Evolutionary conservation across 2,329 filamentous ascomycete species (phyloP).

Genomic region (Cladophialophora chaetospira): DNA sequence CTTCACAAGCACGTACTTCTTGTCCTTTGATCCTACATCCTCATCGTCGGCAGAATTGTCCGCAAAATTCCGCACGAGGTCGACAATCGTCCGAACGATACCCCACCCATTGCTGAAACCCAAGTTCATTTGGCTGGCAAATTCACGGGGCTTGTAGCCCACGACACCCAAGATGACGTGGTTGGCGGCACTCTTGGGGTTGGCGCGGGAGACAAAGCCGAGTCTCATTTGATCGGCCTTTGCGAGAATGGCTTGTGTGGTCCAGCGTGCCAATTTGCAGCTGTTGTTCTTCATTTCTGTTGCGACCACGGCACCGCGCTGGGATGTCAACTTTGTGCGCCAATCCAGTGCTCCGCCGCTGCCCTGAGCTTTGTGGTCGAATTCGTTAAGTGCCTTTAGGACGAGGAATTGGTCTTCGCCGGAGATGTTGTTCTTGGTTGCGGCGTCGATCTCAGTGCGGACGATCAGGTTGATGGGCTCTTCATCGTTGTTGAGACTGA

Average conservation of each 20-base stretch:
- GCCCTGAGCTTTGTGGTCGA: constrained; percentile 96
- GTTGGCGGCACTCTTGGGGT: constrained; percentile 88
- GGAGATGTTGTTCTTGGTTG: constrained; percentile 90
- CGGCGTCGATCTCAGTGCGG: constrained; percentile 90
- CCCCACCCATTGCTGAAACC: constrained; percentile 98
- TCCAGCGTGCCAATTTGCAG: constrained; percentile 98
- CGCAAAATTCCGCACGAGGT: constrained; percentile 62
- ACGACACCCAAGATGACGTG: constrained; percentile 95
- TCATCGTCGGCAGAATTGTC: constrained; percentile 43
- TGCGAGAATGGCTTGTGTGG: constrained; percentile 92
- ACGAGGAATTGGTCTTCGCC: constrained; percentile 90
- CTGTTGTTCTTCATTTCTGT: constrained; percentile 99
- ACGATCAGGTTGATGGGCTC: constrained; percentile 92
- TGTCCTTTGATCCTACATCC: constrained; percentile 35
- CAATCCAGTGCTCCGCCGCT: constrained; percentile 94
- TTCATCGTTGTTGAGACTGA: constrained; percentile 87
- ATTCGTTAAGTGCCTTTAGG: constrained; percentile 97
- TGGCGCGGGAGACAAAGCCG: constrained; percentile 92
- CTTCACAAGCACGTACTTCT: constrained; percentile 63
- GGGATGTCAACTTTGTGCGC: constrained; percentile 89
- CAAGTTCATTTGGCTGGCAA: constrained; percentile 96
- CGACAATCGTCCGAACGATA: constrained; percentile 95
- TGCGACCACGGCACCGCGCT: constrained; percentile 94
- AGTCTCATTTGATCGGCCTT: constrained; percentile 99
- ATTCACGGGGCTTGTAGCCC: constrained; percentile 97